Conservation (phyloP, 2,329 filamentous ascomycete genomes). For the Laburnicola sp. region DNA sequence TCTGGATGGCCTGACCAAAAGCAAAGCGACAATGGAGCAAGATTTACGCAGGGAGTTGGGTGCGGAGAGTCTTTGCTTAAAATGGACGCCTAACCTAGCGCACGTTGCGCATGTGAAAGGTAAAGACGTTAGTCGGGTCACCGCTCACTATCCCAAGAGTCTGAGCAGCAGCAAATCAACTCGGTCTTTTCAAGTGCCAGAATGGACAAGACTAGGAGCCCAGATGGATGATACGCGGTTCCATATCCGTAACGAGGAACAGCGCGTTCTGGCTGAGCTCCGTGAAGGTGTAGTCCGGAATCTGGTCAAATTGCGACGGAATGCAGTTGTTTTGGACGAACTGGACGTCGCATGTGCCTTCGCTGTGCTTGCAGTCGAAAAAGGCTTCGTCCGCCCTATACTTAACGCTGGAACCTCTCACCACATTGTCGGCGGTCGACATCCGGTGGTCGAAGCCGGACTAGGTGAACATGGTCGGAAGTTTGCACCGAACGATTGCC, state of each 20-base stretch:
- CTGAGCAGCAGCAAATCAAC: constrained; percentile 83
- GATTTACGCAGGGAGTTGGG: constrained; percentile 63
- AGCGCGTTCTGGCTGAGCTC: constrained; percentile 73
- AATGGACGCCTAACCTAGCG: constrained; percentile 83
- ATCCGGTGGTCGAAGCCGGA: constrained; percentile 88
- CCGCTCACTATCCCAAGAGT: constrained; percentile 50
- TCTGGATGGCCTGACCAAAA: constrained; percentile 61
- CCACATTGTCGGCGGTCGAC: constrained; percentile 80
- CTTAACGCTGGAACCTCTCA: constrained; percentile 67
- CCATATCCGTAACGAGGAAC: constrained; percentile 82
- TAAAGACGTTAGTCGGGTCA: constrained; percentile 59
- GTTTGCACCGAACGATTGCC: constrained; percentile 85
- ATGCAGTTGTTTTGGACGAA: constrained; percentile 89
- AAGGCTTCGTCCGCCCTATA: constrained; percentile 71
- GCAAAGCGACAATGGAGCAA: constrained; percentile 64
- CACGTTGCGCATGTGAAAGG: constrained; percentile 91
- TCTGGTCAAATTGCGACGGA: constrained; percentile 82
- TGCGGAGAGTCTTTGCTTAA: constrained; percentile 65
- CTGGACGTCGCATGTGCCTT: constrained; percentile 89
- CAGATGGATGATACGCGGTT: constrained; percentile 75
- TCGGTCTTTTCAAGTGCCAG: constrained; percentile 77
- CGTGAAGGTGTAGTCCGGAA: constrained; percentile 77
- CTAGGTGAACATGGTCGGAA: constrained; percentile 75
- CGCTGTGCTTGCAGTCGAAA: constrained; percentile 74
- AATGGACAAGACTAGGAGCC: constrained; percentile 82